Base-by-base conservation (phyloP, 2,329 filamentous ascomycete genomes). In the Karstenula rhodostoma region DNA sequence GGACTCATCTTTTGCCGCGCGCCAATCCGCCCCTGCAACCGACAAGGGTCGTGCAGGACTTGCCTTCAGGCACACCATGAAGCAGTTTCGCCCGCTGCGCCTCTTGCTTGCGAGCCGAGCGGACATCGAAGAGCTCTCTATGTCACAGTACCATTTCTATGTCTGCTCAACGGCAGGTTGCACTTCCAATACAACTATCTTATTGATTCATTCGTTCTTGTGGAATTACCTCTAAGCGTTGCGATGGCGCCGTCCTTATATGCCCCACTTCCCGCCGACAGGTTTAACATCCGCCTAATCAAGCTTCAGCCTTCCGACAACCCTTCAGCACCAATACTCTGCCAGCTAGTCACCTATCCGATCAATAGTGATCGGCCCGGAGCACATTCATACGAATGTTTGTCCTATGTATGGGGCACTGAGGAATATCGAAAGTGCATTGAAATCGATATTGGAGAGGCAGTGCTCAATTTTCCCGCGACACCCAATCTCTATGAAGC, bases 401-500 rank as follows among this genome's bases (percentile, higher is more conserved):
- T 57, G 9, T 57, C 54, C 7, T 57, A 57, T 13, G 54, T 57
- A 10, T 57, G 54, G 54, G 54, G 54, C 15, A 5, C 32, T 1
- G 13, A 35, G 17, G 54, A 42, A 29, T 10, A 50, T 33, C 33
- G 2, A 3, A 40, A 10, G 25, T 9, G 22, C 5, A 50, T 57
- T 19, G 12, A 42, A 0, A 33, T 57, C 13, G 4, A 49, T n/a
- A 42, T 4, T 9, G 23, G 17, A 17, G 35, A 49, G 8, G 35
- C 19, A 15, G 19, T 17, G 1, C 0, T 32, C 44, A 2, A 40
- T 4, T 40, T 57, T 32, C 0, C 6, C 1, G 35, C 54, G 8
- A 57, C 54, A 9, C 43, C 12, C 6, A 58, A 58, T 32, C 32
- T 58, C 4, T 29, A 58, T 35, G 56, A 48, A 46, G 56, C 56